Conservation (phyloP, 2,329 filamentous ascomycete species). For the Fusarium cyanostomum region DNA sequence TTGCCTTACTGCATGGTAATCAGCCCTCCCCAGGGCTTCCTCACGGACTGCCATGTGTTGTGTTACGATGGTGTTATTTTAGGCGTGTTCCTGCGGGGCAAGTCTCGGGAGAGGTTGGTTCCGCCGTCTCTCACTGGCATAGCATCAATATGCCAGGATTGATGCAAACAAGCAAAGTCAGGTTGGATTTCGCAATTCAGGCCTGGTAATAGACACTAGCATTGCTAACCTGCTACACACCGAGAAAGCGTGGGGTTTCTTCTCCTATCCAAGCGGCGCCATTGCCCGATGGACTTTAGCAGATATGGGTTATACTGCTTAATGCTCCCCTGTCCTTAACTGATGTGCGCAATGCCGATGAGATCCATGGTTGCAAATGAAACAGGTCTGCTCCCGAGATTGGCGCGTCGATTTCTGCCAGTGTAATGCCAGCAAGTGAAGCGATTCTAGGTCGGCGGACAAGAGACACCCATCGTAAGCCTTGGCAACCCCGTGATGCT, state of each 20-base stretch:
- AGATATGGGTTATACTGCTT: conserved; percentile 7
- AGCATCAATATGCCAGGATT: conserved; percentile 6
- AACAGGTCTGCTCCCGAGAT: conserved; percentile 18
- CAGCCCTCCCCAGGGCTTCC: conserved; percentile 26
- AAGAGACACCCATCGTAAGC: conserved; percentile 20
- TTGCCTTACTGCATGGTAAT: conserved; percentile 13
- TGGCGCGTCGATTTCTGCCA: conserved; percentile 15
- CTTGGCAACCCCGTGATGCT: conserved; percentile 33
- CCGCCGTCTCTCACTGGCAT: conserved; percentile 22
- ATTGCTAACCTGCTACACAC: background rate
- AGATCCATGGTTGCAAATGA: conserved; percentile 26
- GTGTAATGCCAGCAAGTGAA: background rate
- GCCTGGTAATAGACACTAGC: conserved; percentile 9
- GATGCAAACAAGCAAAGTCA: conserved; percentile 25
- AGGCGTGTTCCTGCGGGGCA: conserved; percentile 31
- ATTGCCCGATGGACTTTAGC: conserved; percentile 24
- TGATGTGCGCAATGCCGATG: conserved; percentile 26
- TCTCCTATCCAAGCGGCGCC: conserved; percentile 21
- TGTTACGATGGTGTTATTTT: conserved; percentile 27
- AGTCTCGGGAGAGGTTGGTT: conserved; percentile 25
- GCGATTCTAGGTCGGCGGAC: background rate
- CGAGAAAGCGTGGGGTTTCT: conserved; percentile 9
- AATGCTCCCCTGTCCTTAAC: conserved; percentile 25
- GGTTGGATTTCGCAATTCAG: background rate
- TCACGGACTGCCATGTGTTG: conserved; percentile 26